Evolutionary conservation across 2,329 filamentous ascomycete genomes (phyloP), one percentile per base, ranked within the genome.

Genomic region (Pseudocercospora cruenta): DNA sequence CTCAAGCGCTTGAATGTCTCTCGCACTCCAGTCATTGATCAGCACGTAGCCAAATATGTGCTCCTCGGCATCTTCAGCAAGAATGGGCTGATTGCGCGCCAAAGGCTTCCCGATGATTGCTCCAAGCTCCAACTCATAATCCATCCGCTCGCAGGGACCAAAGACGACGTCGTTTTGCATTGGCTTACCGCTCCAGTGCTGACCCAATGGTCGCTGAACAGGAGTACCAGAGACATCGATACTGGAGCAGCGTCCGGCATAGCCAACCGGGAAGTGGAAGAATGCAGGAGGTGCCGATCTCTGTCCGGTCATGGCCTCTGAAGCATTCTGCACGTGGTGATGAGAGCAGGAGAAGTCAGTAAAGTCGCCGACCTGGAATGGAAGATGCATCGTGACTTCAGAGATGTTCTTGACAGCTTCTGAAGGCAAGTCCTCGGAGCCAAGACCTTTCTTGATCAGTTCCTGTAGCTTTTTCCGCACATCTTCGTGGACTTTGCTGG

Each of bases 1-100:
- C 70, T 90, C 88, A 22, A 86, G 78, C 0, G 77, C 82, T 73
- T 90, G 87, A 21, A 90, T 86, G 72, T 90, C 87, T n/a, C 87
- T 80, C 21, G 86, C 77, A 65, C 82, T 85, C 87, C 87, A 90
- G 67, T 89, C 86, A 68, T 89, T 89, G 10, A 89, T 71, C 12
- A 90, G 75, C 0, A 87, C 83, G 21, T 87, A 78, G 0, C 87
- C 87, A 72, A 89, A 89, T 10, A 89, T 85, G 67, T 88, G 85
- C 0, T 85, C 80, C n/a, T 78, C 76, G 0, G 81, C 81, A 14
- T 82, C 72, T 16, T 73, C 69, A 3, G 82, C 79, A 21, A 77
- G 65, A 4, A 83, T 65, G 0, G 72, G 69, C 0, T 77, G 62
- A 0, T 81, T 81, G 1, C 77, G 71, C 1, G 75, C 67, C 0